phyloP scores from a whole-genome alignment of 1,284 basidiomycete genomes.

The Lignosus rhinocerotis region DNA sequence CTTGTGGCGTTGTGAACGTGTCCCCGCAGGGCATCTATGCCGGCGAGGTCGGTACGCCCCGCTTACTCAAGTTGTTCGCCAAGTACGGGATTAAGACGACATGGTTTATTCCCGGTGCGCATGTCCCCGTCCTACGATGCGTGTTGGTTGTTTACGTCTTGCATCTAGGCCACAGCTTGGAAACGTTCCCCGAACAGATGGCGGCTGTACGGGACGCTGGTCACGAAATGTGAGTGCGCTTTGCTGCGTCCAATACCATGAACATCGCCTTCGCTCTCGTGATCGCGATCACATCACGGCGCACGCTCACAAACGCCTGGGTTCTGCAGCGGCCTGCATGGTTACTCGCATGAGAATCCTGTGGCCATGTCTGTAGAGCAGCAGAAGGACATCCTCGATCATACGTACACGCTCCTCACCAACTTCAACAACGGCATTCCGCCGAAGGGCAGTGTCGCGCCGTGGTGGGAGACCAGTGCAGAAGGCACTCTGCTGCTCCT shows the following conservation, averaged over 20 bases:
- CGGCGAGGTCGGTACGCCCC: constrained; percentile 70
- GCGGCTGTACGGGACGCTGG: constrained; percentile 66
- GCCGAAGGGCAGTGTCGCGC: constrained; percentile 69
- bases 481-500: constrained; percentile 70
- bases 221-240: constrained; percentile 56
- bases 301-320: neutral
- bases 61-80: constrained; percentile 69
- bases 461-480: constrained; percentile 80
- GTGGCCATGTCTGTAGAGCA: constrained; percentile 62
- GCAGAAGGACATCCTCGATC: constrained; percentile 71
- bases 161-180: constrained; percentile 59
- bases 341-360: constrained; percentile 80
- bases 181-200: constrained; percentile 70
- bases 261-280: neutral
- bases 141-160: no score
- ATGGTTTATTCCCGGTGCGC: constrained; percentile 72
- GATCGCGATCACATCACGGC: neutral
- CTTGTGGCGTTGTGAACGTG: neutral
- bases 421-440: constrained; percentile 69
- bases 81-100: constrained; percentile 70
- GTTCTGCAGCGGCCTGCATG: constrained; percentile 60
- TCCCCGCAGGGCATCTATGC: constrained; percentile 62
- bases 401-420: constrained; percentile 67
- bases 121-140: neutral
- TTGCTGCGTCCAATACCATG: neutral